Evolutionary conservation across 2,329 filamentous ascomycete species (phyloP).

Genomic region (Sporothrix euskadiensis): DNA sequence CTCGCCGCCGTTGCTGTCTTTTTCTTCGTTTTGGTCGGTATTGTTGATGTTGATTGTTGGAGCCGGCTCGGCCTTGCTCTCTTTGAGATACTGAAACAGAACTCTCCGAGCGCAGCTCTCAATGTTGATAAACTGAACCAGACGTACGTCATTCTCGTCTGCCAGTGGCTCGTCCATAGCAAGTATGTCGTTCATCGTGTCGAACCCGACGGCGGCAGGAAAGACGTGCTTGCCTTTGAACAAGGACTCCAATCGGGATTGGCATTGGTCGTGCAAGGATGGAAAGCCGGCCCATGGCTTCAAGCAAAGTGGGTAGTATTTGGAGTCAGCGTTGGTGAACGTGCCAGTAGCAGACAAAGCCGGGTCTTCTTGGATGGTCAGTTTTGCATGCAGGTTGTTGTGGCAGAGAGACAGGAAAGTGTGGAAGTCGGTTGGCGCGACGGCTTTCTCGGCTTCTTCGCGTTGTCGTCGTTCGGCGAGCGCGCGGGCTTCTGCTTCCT

Average conservation of each 20-base stretch:
- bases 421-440: slow-evolving; percentile 69
- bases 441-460: slow-evolving; percentile 36
- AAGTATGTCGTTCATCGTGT: background rate
- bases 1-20: background rate
- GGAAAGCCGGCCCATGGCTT: slow-evolving; percentile 20
- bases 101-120: slow-evolving; percentile 7
- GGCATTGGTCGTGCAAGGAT: slow-evolving; percentile 7
- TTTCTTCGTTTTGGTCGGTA: background rate
- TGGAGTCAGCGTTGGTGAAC: slow-evolving; percentile 17
- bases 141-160: slow-evolving; percentile 14
- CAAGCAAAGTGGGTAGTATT: slow-evolving; percentile 17
- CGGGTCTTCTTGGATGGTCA: slow-evolving; percentile 7
- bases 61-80: background rate
- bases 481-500: slow-evolving; percentile 5
- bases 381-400: slow-evolving; percentile 40
- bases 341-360: background rate
- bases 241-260: background rate
- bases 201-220: background rate
- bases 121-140: slow-evolving; percentile 10
- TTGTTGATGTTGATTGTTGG: background rate
- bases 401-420: slow-evolving; percentile 87
- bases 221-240: background rate
- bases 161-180: background rate
- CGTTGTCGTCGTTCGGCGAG: slow-evolving; percentile 28
- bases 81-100: background rate